Conservation (phyloP, 2,329 filamentous ascomycete genomes). For the Didymellaceae sp. region DNA sequence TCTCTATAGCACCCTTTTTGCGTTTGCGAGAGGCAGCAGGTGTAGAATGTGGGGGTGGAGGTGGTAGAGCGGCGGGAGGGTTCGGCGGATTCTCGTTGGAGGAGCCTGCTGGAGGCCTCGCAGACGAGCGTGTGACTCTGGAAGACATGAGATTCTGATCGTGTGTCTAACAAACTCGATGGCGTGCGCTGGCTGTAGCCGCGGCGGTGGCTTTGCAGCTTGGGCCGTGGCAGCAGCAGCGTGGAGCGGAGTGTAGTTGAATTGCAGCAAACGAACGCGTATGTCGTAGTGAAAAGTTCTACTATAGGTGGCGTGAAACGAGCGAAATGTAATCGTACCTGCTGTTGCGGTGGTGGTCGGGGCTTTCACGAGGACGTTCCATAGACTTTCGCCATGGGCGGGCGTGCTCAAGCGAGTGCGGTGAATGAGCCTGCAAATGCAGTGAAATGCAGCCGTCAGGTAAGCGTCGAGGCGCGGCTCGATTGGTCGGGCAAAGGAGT, state of each 20-base stretch:
- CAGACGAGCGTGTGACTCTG: slow-evolving; percentile 95
- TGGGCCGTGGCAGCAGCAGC: slow-evolving; percentile 31
- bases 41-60: slow-evolving; percentile 50
- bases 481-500: slow-evolving; percentile 16
- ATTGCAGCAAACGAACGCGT: slow-evolving; percentile 18
- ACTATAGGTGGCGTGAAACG: slow-evolving; percentile 24
- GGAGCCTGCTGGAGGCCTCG: slow-evolving; percentile 80
- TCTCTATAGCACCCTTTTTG: slow-evolving; percentile 65
- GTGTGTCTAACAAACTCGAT: slow-evolving; percentile 34
- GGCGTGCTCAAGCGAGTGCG: slow-evolving; percentile 43
- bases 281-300: slow-evolving; percentile 2
- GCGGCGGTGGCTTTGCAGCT: slow-evolving; percentile 36
- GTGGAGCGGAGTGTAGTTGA: slow-evolving; percentile 30
- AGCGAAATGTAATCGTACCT: slow-evolving; percentile 31
- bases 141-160: slow-evolving; percentile 80
- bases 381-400: slow-evolving; percentile 50
- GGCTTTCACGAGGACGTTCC: slow-evolving; percentile 38
- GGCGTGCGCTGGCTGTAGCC: slow-evolving; percentile 41
- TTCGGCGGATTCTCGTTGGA: slow-evolving; percentile 50
- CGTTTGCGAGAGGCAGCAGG: slow-evolving; percentile 72
- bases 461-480: slow-evolving; percentile 5
- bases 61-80: slow-evolving; percentile 51
- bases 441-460: slow-evolving; percentile 14
- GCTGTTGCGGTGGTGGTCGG: slow-evolving; percentile 30
- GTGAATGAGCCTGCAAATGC: slow-evolving; percentile 28